Evolutionary conservation across 2,329 filamentous ascomycete species (phyloP), one percentile per base, ranked within the genome.

Genomic region (Aspergillus pseudoviridinutans): DNA sequence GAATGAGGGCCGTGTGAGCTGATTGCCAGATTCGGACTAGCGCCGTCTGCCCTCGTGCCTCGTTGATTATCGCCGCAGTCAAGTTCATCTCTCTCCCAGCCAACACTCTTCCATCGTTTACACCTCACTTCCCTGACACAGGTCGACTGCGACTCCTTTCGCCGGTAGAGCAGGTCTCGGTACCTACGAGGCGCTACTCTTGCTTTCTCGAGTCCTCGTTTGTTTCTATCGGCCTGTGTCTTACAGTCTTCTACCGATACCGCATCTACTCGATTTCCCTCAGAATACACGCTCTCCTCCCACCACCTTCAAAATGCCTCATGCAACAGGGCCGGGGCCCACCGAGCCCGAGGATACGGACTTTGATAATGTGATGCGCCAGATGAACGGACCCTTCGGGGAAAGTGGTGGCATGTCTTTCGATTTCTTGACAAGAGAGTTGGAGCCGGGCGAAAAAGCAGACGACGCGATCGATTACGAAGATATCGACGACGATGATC

Each of bases 391-490:
- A n/a, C 71, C 73, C 42, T 61, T 68, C 12, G 61, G 54, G 50
- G 68, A 71, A 41, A 22, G 22, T 22, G 64, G 66, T 44, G 70
- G 64, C 54, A 64, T 71, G 28, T 65, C 71, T 35, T 68, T 76
- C 27, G 77, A 79, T 55, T 77, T 78, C 55, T 60, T 77, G 62
- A 63, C 64, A 42, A 66, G 75, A 58, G 75, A 76, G 10, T 57
- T 78, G 27, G 74, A 78, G 27, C 70, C 73, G 9, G 82, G 81
- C 22, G 89, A 91, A 72, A 99, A 99, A 75, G 93, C 92, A 55
- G 92, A 92, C 59, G 90, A 97, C 76, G 94, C 94, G 44, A 78
- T 94, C 61, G 94, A 99, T 70, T 99, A 83, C 66, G 91, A 90
- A 70, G 91, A 96, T 69, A 92, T 97, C 61, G 89, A 89, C 63